A percentile compares a stretch with the other conserved stretches of the same genome.
Conservation (phyloP, 495 filamentous ascomycete genomes). For the Wilcoxina mikolae region DNA sequence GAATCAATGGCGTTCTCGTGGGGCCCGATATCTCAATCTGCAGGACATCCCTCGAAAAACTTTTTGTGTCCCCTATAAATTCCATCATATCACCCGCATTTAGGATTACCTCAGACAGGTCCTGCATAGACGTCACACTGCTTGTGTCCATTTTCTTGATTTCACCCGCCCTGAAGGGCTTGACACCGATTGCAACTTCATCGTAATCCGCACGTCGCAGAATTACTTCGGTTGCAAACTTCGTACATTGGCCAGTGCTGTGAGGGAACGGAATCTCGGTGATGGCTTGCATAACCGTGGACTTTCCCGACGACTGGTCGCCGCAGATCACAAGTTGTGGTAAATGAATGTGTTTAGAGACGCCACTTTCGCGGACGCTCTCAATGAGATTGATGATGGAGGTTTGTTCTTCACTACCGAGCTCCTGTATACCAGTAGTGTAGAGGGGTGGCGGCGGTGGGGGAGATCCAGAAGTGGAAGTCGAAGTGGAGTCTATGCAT, state of each 20-base stretch:
- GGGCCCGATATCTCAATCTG: constrained; percentile 39
- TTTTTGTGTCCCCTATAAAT: too few relatives aligned
- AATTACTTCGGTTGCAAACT: constrained; percentile 38
- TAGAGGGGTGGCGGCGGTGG: too few relatives aligned
- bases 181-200: constrained; percentile 31
- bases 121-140: constrained; percentile 15
- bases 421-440: too few relatives aligned
- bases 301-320: constrained; percentile 32
- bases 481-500: too few relatives aligned
- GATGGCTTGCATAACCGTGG: constrained; percentile 30
- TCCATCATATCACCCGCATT: too few relatives aligned
- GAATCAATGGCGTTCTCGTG: constrained; percentile 34
- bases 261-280: constrained; percentile 32
- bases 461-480: too few relatives aligned
- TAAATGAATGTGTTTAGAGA: too few relatives aligned
- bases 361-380: too few relatives aligned
- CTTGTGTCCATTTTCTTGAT: constrained; percentile 6
- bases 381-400: too few relatives aligned
- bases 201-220: constrained; percentile 30
- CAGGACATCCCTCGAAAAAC: constrained; percentile 36
- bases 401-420: too few relatives aligned
- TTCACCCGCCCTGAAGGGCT: constrained; percentile 11
- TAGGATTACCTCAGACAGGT: not conserved
- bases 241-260: constrained; percentile 29
- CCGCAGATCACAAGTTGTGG: constrained; percentile 33